A percentile compares a stretch with the other conserved stretches of the same genome.
Conservation (phyloP, 352 stramenopile species). For the Peronospora belbahrii region DNA sequence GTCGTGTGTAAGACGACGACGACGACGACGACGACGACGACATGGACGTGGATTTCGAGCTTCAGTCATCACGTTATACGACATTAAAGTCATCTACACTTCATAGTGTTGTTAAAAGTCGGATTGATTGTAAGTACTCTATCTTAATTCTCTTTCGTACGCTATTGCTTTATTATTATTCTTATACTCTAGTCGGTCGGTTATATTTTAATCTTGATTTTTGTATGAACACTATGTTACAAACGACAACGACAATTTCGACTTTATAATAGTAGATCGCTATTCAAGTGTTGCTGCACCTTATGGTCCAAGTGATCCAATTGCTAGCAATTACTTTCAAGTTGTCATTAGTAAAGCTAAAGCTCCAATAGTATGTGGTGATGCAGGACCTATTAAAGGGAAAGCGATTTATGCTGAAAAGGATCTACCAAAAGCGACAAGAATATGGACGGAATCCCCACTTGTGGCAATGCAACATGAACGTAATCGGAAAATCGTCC, state of each 20-base stretch:
- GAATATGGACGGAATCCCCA: slow-evolving; percentile 63
- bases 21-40: slow-evolving; percentile 1
- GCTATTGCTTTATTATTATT: no score
- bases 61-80: slow-evolving; percentile 12
- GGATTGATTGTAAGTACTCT: slow-evolving; percentile 17
- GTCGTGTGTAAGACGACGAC: no score
- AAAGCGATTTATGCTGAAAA: slow-evolving; percentile 63
- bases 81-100: slow-evolving; percentile 16
- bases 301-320: slow-evolving; percentile 40
- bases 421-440: slow-evolving; percentile 34
- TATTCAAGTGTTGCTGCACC: slow-evolving; percentile 50
- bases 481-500: slow-evolving; percentile 29
- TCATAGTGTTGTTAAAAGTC: slow-evolving; percentile 10
- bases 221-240: no score
- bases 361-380: slow-evolving; percentile 50
- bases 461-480: slow-evolving; percentile 73
- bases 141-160: no score
- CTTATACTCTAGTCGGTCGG: no score
- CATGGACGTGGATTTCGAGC: slow-evolving; percentile 3
- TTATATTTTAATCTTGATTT: not conserved
- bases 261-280: slow-evolving; percentile 27
- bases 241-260: no score
- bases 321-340: slow-evolving; percentile 51
- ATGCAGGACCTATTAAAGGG: slow-evolving; percentile 51
- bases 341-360: slow-evolving; percentile 54